These are phyloP conservation scores for Aspergillus bombycis DNA, from an alignment of 2,329 filamentous ascomycete genomes.

Conservation along the genomic window DNA sequence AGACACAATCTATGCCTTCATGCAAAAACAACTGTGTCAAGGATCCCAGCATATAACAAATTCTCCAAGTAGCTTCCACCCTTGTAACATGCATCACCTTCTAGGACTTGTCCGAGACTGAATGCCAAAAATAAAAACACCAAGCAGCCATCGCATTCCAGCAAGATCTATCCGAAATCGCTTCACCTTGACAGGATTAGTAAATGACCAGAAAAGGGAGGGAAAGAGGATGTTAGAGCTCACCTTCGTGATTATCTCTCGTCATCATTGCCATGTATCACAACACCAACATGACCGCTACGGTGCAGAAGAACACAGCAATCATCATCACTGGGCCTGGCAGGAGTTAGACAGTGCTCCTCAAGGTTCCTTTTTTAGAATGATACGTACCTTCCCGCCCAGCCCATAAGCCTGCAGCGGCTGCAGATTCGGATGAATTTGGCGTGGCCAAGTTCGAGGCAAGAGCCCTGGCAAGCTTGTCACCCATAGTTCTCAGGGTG, in stretches of 20 bases:
- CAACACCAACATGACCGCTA: background rate
- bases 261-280: background rate
- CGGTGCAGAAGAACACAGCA: background rate
- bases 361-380: background rate
- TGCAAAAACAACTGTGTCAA: background rate
- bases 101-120: background rate
- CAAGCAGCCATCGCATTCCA: background rate
- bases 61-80: background rate
- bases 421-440: background rate
- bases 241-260: background rate
- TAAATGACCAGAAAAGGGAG: background rate
- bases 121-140: background rate
- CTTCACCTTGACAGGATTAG: background rate
- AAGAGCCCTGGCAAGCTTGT: slow-evolving; percentile 27
- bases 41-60: background rate
- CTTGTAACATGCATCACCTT: background rate
- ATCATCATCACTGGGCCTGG: background rate
- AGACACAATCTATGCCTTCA: background rate
- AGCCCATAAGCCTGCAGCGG: background rate
- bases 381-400: background rate
- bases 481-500: slow-evolving; percentile 31
- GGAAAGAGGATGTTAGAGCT: too few relatives aligned
- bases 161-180: background rate
- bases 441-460: slow-evolving; percentile 20
- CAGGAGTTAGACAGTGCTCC: background rate